Evolutionary conservation across 139 green algal species (phyloP), one percentile per base, ranked within the genome.

Genomic region (Asterochloris erici): DNA sequence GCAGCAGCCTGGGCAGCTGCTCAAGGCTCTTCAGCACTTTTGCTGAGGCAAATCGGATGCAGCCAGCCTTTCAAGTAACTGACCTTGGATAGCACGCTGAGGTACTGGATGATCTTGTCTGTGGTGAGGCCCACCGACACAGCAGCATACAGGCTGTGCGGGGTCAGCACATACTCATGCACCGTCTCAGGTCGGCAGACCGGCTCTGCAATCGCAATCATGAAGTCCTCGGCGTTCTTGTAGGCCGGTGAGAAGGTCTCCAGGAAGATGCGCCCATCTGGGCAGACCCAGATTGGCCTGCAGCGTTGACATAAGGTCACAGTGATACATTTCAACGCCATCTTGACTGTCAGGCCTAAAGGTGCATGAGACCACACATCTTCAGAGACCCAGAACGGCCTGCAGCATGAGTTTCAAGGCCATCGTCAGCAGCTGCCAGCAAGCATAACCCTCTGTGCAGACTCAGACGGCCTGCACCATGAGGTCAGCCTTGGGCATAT

Each of bases 171-270:
- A 87, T 99, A 99, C 91, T 98, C 95, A 87, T 98, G 96, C 27
- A 98, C 84, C 54, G 75, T 86, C 90, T 99, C 94, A 11, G 96
- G 95, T 1, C 95, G 89, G 77, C 93, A 97, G 14, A 98, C 92
- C 14, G 95, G 95, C 91, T 98, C 97, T 9, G 97, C 93, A n/a
- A 99, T 94, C 24, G 97, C 94, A 76, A 99, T 98, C 0, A 99
- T 88, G 82, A 99, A 99, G 88, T 99, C 97, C 82, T 98, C 98
- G 12, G 97, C 97, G 86, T 98, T 90, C 82, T 96, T 97, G 90
- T 99, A 99, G 63, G 99, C 90, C 24, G 92, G 92, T 2, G 93
- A 97, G 88, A 96, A 99, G 10, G 96, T 98, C 86, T 99, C 97
- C 80, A 99, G 87, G 89, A 99, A 98, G 83, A 99, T 95, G 78